phyloP scores from a whole-genome alignment of 768 basidiomycete genomes.

The Kwoniella sp. region DNA sequence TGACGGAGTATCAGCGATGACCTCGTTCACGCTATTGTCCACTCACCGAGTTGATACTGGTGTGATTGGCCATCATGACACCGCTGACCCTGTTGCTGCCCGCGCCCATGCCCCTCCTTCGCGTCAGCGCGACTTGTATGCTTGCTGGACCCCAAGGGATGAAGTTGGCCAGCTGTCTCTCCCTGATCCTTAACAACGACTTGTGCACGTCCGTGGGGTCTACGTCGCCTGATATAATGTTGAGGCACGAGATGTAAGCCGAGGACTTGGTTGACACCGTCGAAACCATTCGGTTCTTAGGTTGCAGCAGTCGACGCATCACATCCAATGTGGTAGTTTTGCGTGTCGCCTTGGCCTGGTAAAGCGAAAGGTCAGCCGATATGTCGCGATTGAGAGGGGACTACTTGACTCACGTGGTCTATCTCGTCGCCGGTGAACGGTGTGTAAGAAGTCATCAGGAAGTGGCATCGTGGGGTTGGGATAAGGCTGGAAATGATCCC shows the following conservation, averaged over 20 bases:
- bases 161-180: slow-evolving; percentile 92
- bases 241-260: slow-evolving; percentile 95
- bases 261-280: slow-evolving; percentile 55
- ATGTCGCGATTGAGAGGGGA: not conserved
- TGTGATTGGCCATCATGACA: slow-evolving; percentile 97
- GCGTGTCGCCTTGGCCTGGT: slow-evolving; percentile 85
- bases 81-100: slow-evolving; percentile 93
- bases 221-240: slow-evolving; percentile 97
- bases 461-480: slow-evolving; percentile 94
- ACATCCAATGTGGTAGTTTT: slow-evolving; percentile 97
- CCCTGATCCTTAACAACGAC: slow-evolving; percentile 90
- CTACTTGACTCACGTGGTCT: slow-evolving; percentile 66
- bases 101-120: slow-evolving; percentile 75
- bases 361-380: not conserved
- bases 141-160: slow-evolving; percentile 99
- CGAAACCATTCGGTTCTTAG: slow-evolving; percentile 97
- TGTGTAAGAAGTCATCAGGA: slow-evolving; percentile 97
- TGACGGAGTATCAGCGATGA: not conserved
- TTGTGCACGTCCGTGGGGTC: slow-evolving; percentile 99
- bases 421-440: slow-evolving; percentile 96
- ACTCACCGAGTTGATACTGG: slow-evolving; percentile 90
- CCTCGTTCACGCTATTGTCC: too few species aligned
- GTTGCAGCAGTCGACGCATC: slow-evolving; percentile 93
- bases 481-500: slow-evolving; percentile 95
- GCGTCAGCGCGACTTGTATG: slow-evolving; percentile 92